A percentile compares a stretch with the other conserved stretches of the same genome.
Evolutionary conservation across 192 early-diverging fungal species (phyloP).

Genomic region (Pilaira anomala): DNA sequence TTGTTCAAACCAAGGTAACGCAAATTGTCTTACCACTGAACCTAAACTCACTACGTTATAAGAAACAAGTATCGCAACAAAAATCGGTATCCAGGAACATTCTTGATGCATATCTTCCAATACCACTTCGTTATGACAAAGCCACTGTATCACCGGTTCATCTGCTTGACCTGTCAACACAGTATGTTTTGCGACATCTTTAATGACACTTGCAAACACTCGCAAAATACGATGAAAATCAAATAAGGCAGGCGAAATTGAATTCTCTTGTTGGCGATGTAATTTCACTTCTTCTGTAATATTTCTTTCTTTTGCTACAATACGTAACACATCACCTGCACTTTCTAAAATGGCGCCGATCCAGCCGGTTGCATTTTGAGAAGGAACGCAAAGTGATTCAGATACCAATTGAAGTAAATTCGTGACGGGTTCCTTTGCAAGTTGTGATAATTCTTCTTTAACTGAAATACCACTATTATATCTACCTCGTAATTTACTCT

Average conservation of each 20-base stretch:
- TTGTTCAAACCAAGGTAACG: slow-evolving; percentile 27
- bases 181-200: slow-evolving; percentile 12
- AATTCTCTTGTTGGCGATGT: not conserved
- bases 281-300: not conserved
- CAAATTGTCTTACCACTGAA: slow-evolving; percentile 18
- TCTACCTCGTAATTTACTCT: slow-evolving; percentile 4
- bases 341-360: slow-evolving; percentile 20
- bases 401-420: not conserved
- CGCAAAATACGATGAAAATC: slow-evolving; percentile 11
- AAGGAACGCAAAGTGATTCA: slow-evolving; percentile 13
- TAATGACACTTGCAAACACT: slow-evolving; percentile 28
- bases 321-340: not conserved
- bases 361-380: slow-evolving; percentile 17
- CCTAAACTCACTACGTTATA: slow-evolving; percentile 23
- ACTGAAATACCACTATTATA: slow-evolving; percentile 1
- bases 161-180: slow-evolving; percentile 29
- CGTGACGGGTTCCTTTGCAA: not conserved
- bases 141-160: slow-evolving; percentile 26
- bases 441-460: slow-evolving; percentile 2
- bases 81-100: slow-evolving; percentile 33
- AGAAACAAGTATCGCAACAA: slow-evolving; percentile 29
- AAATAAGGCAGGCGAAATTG: not conserved
- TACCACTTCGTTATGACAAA: not conserved
- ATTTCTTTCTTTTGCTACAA: not conserved
- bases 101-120: slow-evolving; percentile 24